Base-by-base conservation (phyloP, 2,329 filamentous ascomycete genomes). In the Colletotrichum echinochloae region DNA sequence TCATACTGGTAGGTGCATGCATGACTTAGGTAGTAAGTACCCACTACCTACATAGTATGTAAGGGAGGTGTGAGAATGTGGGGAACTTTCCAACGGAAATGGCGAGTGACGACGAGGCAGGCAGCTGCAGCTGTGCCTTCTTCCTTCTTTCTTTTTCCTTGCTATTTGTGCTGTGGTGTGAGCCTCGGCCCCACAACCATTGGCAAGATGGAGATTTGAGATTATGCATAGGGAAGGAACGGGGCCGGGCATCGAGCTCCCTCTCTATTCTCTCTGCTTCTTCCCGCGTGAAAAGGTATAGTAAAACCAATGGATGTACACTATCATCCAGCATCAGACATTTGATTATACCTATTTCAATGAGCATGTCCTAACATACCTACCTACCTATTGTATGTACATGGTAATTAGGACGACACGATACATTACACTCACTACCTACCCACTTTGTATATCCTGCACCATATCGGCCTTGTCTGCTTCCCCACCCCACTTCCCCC, bases 41-140 rank as follows among this genome's bases (percentile, higher is more conserved):
- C 6, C 20, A 41, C 30, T 5, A 37, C 35, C 35, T 37, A 37
- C 35, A 37, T 11, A 37, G 35, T 37, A 48, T 2, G 5, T 30
- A 51, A 9, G 48, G 6, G 28, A 52, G 49, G 18, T 52, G 28
- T 2, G 30, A 33, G 28, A 46, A 18, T 48, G 59, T 67, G 65
- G 65, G 65, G 57, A 59, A 67, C 59, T 49, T 56, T 49, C 28
- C 48, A 66, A 48, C 35, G 48, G 48, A 61, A 61, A 48, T 18
- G 39, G 26, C 16, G 26, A n/a, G 44, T 46, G 57, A 60, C 37
- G 46, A 37, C 18, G 39, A 41, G 16, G 6, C n/a, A 28, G 12
- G 28, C 20, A 54, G 57, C 48, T 52, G 37, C 28, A 51, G 57
- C 8, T 60, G 41, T 20, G 48, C 26, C 39, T 62, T 52, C 46